A percentile compares a stretch with the other conserved stretches of the same genome.
These are phyloP conservation scores for Alternaria brassicicola DNA, from an alignment of 2,329 filamentous ascomycete genomes.

Conservation along the genomic window DNA sequence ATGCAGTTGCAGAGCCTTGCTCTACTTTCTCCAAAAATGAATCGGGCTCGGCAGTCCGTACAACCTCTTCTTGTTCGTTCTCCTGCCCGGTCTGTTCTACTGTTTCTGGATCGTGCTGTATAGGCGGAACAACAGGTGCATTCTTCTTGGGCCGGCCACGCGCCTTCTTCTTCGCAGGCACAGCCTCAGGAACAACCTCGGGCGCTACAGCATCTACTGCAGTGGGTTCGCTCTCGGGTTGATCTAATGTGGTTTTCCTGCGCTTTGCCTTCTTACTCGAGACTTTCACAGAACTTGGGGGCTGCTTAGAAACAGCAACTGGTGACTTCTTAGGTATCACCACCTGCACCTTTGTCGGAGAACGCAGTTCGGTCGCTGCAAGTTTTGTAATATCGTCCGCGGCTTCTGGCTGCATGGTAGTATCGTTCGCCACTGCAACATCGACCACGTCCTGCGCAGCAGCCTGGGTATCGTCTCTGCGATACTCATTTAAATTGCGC, in stretches of 20 bases:
- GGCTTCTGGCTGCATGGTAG: neutral
- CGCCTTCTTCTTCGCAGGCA: constrained; percentile 34
- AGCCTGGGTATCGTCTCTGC: constrained; percentile 1
- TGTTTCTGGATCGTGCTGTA: constrained; percentile 6
- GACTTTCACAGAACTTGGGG: neutral
- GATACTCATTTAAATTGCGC: constrained; percentile 11
- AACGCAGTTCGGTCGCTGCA: neutral
- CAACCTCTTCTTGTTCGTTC: neutral
- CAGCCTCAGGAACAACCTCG: constrained; percentile 7
- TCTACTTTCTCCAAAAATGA: neutral
- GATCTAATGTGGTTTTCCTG: constrained; percentile 28
- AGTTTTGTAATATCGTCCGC: neutral
- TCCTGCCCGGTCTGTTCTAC: constrained; percentile 1
- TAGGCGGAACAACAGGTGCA: constrained; percentile 1
- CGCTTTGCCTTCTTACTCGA: constrained; percentile 28
- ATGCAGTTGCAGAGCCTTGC: neutral
- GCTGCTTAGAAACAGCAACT: constrained; percentile 2
- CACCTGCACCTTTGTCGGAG: constrained; percentile 31
- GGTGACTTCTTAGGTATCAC: constrained; percentile 28
- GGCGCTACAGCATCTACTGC: neutral
- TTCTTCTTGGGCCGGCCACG: constrained; percentile 43
- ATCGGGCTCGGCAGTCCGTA: constrained; percentile 10
- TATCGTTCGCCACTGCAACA: neutral
- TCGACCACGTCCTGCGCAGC: neutral
- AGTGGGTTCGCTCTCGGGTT: constrained; percentile 11